These are phyloP conservation scores for Fistulifera solaris DNA, from an alignment of 108 stramenopile genomes.

Conservation along the genomic window DNA sequence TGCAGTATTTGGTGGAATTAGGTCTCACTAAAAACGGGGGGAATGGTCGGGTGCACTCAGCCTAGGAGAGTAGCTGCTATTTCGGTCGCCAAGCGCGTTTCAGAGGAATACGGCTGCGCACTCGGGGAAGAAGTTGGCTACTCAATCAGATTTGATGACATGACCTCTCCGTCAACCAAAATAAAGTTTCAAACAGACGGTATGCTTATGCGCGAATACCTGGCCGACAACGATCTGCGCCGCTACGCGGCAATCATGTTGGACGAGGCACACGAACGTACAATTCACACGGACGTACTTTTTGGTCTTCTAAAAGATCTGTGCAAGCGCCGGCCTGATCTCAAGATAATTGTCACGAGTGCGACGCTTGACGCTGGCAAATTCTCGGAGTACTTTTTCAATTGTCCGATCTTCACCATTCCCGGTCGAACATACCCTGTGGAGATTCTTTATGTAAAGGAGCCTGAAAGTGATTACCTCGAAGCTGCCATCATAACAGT, in stretches of 20 bases:
- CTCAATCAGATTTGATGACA: conserved; percentile 98
- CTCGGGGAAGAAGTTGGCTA: conserved; percentile 95
- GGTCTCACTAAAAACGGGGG: conserved; percentile 81
- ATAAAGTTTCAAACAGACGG: conserved; percentile 99
- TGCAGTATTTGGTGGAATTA: conserved; percentile 95
- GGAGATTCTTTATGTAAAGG: conserved; percentile 95
- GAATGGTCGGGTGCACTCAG: conserved; percentile 97
- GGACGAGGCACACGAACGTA: conserved; percentile 99
- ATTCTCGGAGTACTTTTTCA: conserved; percentile 93
- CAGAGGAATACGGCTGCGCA: conserved; percentile 95
- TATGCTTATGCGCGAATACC: conserved; percentile 96
- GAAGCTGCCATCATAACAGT: conserved; percentile 94
- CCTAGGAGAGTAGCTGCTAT: conserved; percentile 97
- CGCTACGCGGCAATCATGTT: conserved; percentile 86
- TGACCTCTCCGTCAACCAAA: conserved; percentile 83
- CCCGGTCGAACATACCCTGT: conserved; percentile 97
- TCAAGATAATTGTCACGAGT: conserved; percentile 92
- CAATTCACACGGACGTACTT: conserved; percentile 96
- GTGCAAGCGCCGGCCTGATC: conserved; percentile 75
- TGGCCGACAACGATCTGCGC: conserved; percentile 84
- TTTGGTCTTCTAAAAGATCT: conserved; percentile 96
- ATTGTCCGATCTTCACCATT: conserved; percentile 96
- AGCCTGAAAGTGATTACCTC: conserved; percentile 94
- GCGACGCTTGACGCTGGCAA: conserved; percentile 98
- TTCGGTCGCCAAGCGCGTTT: conserved; percentile 97